Conservation (phyloP, 176 grass and related monocot species). For the Zoysia japonica region DNA sequence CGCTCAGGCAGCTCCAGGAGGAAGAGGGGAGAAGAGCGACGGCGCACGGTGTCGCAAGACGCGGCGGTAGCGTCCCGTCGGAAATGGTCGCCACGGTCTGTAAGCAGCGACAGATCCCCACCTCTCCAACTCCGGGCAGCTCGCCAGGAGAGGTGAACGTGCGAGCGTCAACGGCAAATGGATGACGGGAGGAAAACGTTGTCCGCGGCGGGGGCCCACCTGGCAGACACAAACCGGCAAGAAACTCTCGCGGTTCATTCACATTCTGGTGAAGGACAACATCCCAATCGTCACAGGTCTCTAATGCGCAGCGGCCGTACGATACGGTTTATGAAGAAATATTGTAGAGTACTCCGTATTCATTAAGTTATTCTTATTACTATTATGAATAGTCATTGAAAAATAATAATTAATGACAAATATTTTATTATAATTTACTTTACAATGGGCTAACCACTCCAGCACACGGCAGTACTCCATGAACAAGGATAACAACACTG, state of each 20-base stretch:
- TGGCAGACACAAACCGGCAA: not conserved
- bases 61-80: slow-evolving; percentile 9
- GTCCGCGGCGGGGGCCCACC: not conserved
- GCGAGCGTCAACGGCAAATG: slow-evolving; percentile 1
- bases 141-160: slow-evolving; percentile 1
- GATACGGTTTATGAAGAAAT: too few species aligned
- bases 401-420: too few species aligned
- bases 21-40: not conserved
- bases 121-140: not conserved
- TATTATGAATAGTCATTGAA: too few species aligned
- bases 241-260: too few species aligned
- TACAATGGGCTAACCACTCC: too few species aligned
- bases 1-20: not conserved
- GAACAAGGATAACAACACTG: not conserved
- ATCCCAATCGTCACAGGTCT: too few species aligned
- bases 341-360: too few species aligned
- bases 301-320: too few species aligned
- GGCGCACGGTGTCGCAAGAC: slow-evolving; percentile 26
- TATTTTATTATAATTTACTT: too few species aligned
- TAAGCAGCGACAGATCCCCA: not conserved
- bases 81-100: slow-evolving; percentile 32
- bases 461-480: too few species aligned
- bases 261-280: too few species aligned
- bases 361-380: too few species aligned
- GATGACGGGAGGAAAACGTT: not conserved